A percentile compares a stretch with the other conserved stretches of the same genome.
Evolutionary conservation across 306 rosid genomes (phyloP).

Genomic region (Fagus crenata): DNA sequence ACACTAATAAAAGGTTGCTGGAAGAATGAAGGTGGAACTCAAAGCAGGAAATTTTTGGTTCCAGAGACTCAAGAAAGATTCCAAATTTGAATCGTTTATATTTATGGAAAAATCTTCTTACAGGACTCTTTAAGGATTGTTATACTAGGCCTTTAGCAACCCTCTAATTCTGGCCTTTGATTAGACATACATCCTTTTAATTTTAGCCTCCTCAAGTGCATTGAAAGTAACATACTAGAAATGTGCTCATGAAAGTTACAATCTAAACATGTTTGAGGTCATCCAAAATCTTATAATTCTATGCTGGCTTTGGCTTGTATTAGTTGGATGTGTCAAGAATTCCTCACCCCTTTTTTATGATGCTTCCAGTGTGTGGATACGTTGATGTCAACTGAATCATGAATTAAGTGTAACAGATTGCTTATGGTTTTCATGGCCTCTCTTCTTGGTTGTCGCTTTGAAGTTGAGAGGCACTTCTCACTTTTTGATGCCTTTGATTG

Average conservation of each 20-base stretch:
- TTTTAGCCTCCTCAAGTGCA: neutral
- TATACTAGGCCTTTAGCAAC: neutral
- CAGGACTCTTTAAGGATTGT: neutral
- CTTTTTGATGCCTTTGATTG: too few species aligned
- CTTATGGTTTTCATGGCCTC: too few species aligned
- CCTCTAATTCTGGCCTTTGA: neutral
- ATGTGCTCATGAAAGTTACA: neutral
- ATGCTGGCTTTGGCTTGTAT: neutral
- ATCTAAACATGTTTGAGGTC: neutral
- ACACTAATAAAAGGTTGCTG: neutral
- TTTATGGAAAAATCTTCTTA: neutral
- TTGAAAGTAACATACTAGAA: neutral
- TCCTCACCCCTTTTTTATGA: neutral
- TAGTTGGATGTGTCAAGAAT: neutral
- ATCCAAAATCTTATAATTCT: slow-evolving; percentile 2
- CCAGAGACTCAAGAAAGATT: neutral
- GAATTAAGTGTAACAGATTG: neutral
- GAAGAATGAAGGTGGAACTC: neutral
- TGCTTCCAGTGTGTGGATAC: neutral
- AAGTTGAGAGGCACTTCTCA: too few species aligned
- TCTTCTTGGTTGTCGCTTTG: too few species aligned
- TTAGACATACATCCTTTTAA: neutral
- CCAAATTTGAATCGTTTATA: neutral
- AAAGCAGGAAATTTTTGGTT: neutral
- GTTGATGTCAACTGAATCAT: neutral